Percentiles rank a stretch among this genome's conserved stretches.
phyloP scores from a whole-genome alignment of 495 filamentous ascomycete genomes.

The Penicillium pancosmium region DNA sequence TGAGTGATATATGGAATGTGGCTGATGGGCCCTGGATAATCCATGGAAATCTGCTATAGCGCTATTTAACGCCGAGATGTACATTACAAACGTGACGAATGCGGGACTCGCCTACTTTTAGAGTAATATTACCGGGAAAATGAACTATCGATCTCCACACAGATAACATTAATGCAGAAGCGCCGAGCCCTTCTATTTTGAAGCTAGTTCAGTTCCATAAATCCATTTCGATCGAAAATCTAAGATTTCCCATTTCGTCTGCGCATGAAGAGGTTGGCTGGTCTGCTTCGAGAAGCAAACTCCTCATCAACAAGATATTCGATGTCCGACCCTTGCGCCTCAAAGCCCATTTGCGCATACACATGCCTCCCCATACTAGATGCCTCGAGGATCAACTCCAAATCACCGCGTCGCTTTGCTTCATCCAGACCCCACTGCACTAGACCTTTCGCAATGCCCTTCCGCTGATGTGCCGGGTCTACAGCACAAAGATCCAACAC shows the following conservation, averaged over 20 bases:
- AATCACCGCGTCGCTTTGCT: slow-evolving; percentile 36
- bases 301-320: slow-evolving; percentile 40
- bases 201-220: neutral
- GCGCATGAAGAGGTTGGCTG: slow-evolving; percentile 34
- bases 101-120: neutral
- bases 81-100: neutral
- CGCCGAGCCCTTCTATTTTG: neutral
- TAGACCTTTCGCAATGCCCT: slow-evolving; percentile 37
- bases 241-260: neutral
- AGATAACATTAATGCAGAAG: neutral
- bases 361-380: slow-evolving; percentile 48
- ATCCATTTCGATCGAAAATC: neutral
- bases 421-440: slow-evolving; percentile 47
- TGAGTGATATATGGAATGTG: slow-evolving; percentile 44
- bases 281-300: slow-evolving; percentile 27
- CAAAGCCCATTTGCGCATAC: slow-evolving; percentile 42
- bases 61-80: neutral
- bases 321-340: slow-evolving; percentile 30
- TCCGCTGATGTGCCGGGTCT: slow-evolving; percentile 42
- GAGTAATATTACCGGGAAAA: too few relatives aligned
- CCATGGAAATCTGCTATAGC: slow-evolving; percentile 30
- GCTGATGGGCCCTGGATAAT: slow-evolving; percentile 48
- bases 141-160: too few relatives aligned
- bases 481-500: slow-evolving; percentile 43
- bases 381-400: slow-evolving; percentile 41